These are phyloP conservation scores for Aspergillus chevalieri DNA, from an alignment of 2,329 filamentous ascomycete species.

Conservation along the genomic window DNA sequence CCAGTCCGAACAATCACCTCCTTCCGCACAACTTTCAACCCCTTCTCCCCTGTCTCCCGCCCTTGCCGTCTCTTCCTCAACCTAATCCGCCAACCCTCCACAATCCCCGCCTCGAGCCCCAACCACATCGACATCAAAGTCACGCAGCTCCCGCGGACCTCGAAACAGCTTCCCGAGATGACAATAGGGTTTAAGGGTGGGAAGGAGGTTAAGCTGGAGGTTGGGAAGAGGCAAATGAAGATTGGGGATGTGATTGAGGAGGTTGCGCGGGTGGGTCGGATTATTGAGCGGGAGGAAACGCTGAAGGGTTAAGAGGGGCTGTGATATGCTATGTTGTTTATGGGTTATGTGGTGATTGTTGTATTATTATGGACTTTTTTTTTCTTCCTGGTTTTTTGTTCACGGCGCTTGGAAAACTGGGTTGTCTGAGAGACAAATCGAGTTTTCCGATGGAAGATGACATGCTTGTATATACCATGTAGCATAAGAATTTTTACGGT, in stretches of 20 bases:
- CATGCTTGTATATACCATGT: too few species aligned
- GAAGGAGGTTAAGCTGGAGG: conserved; percentile 77
- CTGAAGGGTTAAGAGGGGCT: conserved; percentile 45
- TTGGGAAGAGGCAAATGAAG: conserved; percentile 68
- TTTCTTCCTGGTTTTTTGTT: not conserved
- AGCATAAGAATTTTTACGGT: too few species aligned
- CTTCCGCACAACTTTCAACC: conserved; percentile 83
- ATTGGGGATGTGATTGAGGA: conserved; percentile 85
- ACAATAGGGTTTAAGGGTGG: conserved; percentile 91
- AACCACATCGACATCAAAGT: conserved; percentile 70
- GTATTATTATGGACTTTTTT: not conserved
- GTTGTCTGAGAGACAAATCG: too few species aligned
- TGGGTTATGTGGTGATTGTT: conserved; percentile 1
- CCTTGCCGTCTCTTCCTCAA: conserved; percentile 84
- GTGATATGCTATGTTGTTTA: conserved; percentile 7
- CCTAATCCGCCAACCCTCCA: conserved; percentile 73
- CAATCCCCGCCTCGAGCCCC: conserved; percentile 70
- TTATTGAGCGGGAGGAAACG: conserved; percentile 75
- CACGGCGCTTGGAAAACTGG: not conserved
- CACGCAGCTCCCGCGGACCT: conserved; percentile 64
- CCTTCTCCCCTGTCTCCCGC: conserved; percentile 73
- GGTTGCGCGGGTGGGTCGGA: conserved; percentile 80
- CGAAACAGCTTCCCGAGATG: conserved; percentile 63
- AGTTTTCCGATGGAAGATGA: too few species aligned
- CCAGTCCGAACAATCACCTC: conserved; percentile 54